Base-by-base conservation (phyloP, 805 yeast genomes). In the Blastobotrys muscicola region DNA sequence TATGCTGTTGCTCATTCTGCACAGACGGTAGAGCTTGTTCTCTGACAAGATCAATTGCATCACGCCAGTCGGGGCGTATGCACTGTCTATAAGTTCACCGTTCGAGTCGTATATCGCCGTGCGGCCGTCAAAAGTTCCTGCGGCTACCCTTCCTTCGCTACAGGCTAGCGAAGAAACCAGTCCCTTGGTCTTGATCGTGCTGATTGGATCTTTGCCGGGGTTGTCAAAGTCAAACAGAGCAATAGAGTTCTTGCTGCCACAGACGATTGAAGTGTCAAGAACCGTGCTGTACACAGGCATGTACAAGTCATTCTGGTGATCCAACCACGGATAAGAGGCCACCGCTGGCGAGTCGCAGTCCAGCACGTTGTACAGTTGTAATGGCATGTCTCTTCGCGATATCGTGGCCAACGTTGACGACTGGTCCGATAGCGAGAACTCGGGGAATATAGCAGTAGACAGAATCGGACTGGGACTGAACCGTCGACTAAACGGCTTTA, bases 351-450 rank as follows among this genome's bases (percentile, higher is more conserved):
- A 15, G 10, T 44, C 33, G 31, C 40, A 36, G 20, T 30, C 35
- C 20, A 48, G 20, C 12, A 49, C 36, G 29, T 51, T 50, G 38
- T 44, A 47, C 29, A 53, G 39, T 36, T 43, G 37, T 8, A 53
- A 44, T 1, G 57, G 57, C 37, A 43, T 39, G 26, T 48, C 48
- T 13, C 50, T 29, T 14, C 33, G 38, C 11, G 57, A 41, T 12
- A 53, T 49, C 2, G 46, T 48, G 2, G 41, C 42, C 14, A 38
- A 46, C 16, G 53, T 45, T 2, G 50, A 30, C 2, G 43, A 15
- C 15, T 36, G 36, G 31, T 47, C 48, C 1, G 33, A 31, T 14
- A 53, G 39, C 11, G 23, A 35, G 41, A 52, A 53, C 15, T 36
- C 38, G 2, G 57, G 53, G 30, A 33, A 45, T 4, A 48, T 30